Conservation (phyloP, 192 early-diverging fungal species). For the Physocladia obscura region DNA sequence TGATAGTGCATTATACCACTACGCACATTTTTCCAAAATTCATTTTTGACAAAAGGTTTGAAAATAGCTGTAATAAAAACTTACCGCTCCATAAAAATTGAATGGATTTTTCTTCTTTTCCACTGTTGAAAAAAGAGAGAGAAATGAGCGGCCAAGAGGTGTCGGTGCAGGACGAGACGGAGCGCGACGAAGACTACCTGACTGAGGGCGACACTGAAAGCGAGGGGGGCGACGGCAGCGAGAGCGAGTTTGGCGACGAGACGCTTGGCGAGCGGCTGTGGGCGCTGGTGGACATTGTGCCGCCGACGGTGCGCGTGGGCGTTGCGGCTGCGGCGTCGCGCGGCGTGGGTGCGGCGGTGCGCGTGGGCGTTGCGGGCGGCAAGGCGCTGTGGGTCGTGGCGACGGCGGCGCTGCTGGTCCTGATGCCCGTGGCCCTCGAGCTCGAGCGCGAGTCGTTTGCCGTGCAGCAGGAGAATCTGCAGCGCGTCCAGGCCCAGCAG, state of each 20-base stretch:
- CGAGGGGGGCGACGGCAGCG: conserved; percentile 34
- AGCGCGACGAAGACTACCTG: conserved; percentile 42
- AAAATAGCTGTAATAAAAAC: too few species aligned
- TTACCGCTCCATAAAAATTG: too few species aligned
- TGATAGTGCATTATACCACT: too few species aligned
- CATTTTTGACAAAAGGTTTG: too few species aligned
- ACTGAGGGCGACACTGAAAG: conserved; percentile 38
- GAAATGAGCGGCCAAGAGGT: too few species aligned
- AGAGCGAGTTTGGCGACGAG: conserved; percentile 76
- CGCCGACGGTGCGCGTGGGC: conserved; percentile 67
- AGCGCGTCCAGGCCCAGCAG: conserved; percentile 37
- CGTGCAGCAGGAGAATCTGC: conserved; percentile 73
- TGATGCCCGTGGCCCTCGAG: conserved; percentile 84
- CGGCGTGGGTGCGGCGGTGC: conserved; percentile 37
- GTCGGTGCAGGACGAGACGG: conserved; percentile 30
- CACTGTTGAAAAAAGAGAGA: too few species aligned
- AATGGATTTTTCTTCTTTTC: too few species aligned
- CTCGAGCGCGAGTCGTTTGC: conserved; percentile 84
- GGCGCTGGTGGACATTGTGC: conserved; percentile 87
- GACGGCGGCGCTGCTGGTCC: conserved; percentile 78
- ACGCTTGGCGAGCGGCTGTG: conserved; percentile 76
- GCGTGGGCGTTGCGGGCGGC: conserved; percentile 64
- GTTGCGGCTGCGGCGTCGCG: conserved; percentile 59
- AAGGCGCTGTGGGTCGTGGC: conserved; percentile 88
- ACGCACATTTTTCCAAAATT: too few species aligned